Evolutionary conservation across 768 basidiomycete species (phyloP).

Genomic region (Russula emetica): DNA sequence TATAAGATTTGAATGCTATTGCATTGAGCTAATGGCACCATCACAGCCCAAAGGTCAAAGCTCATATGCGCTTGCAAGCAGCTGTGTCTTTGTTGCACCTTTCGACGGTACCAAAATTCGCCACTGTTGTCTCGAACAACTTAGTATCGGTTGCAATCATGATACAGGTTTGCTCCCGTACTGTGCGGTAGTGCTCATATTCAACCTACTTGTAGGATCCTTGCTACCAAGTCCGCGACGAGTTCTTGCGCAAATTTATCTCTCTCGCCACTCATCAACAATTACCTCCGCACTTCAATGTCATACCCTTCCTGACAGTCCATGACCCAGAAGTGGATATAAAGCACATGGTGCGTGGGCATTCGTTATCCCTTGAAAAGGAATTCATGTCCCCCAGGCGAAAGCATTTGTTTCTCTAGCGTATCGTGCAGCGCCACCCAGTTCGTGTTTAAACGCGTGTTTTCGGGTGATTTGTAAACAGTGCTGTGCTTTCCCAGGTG

Average conservation of each 20-base stretch:
- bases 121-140: constrained; percentile 49
- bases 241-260: constrained; percentile 72
- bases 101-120: constrained; percentile 53
- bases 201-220: constrained; percentile 55
- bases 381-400: constrained; percentile 10
- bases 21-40: constrained; percentile 24
- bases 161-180: constrained; percentile 56
- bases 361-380: neutral
- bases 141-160: constrained; percentile 70
- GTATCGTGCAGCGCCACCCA: constrained; percentile 20
- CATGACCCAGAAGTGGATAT: constrained; percentile 89
- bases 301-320: constrained; percentile 82
- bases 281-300: constrained; percentile 68
- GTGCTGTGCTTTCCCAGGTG: constrained; percentile 35
- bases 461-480: neutral
- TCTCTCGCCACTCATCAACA: constrained; percentile 58
- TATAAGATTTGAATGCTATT: neutral
- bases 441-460: constrained; percentile 5
- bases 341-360: constrained; percentile 50
- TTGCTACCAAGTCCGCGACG: constrained; percentile 78
- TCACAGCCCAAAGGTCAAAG: constrained; percentile 54
- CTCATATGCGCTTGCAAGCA: constrained; percentile 80
- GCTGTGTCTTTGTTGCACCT: constrained; percentile 78
- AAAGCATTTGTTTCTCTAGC: constrained; percentile 24
- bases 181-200: neutral